Base-by-base conservation (phyloP, 441 rosid species). In the Capsella rubella region DNA sequence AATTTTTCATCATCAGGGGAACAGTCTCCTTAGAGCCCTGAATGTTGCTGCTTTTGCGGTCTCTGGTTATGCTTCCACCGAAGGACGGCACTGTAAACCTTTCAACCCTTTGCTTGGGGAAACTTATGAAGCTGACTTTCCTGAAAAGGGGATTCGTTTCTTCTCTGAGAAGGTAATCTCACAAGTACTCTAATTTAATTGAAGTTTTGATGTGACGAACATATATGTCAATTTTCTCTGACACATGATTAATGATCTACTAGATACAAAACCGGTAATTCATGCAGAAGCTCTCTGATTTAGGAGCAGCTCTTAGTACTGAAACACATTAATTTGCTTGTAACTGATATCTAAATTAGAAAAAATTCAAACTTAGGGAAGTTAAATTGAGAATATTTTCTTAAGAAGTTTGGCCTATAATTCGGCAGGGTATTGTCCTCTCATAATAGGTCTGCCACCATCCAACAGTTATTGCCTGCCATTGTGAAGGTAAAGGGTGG, bases 71-170 rank as follows among this genome's bases (percentile, higher is more conserved):
- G 93, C 98, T 77, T 93, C 98, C 43, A 87, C 99, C 14, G 92
- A 92, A 77, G 95, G 98, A 16, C 85, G 99, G 53, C 96, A 91
- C 51, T 93, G 99, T 81, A 95, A 95, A 85, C 99, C 99, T 21
- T 95, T 95, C 75, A 95, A 95, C 77, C 99, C 99, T 79, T 84
- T 95, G 78, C 87, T 95, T 9, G 98, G 99, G 79, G 99, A 95
- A 89, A 95, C 98, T 52, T 95, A 87, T 67, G 99, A 95, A 85
- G 99, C 99, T 47, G 93, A 95, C 71, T 95, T 64, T 87, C 96
- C 95, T 46, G 99, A 95, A 40, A 87, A 81, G 81, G 99, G 98
- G 73, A 73, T 95, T 78, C 91, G 88, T 55, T 95, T 95, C 87
- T 89, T 93, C 86, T 92, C 98, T 15, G 99, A 95, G 82, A 95